These are phyloP conservation scores for Eimeria falciformis DNA, from an alignment of 169 alveolate genomes.

Conservation along the genomic window DNA sequence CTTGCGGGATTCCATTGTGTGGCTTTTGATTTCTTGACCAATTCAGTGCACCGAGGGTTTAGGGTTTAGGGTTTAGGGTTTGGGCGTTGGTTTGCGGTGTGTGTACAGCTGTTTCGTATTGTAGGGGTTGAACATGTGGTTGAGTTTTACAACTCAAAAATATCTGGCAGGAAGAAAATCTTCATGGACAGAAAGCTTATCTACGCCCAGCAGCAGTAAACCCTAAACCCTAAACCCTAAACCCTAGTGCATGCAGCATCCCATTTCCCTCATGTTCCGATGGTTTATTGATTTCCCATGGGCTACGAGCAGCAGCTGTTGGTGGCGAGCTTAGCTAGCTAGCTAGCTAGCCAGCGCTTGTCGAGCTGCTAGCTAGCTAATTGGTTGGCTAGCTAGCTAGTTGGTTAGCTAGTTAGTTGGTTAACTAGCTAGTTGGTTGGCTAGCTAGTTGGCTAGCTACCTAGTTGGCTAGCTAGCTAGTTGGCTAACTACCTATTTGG, in stretches of 20 bases:
- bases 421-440: background rate
- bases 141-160: conserved; percentile 53
- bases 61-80: no score
- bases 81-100: no score
- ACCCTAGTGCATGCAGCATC: conserved; percentile 1
- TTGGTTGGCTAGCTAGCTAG: no score
- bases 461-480: no score
- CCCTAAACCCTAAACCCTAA: conserved; percentile 44
- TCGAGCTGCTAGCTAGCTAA: no score
- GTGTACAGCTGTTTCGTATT: conserved; percentile 24
- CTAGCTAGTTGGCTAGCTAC: no score
- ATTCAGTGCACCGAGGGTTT: background rate
- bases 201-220: conserved; percentile 58
- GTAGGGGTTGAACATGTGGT: conserved; percentile 17
- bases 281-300: no score
- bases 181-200: conserved; percentile 31
- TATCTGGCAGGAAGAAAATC: conserved; percentile 58
- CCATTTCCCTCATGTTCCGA: background rate
- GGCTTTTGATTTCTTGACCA: background rate
- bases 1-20: background rate
- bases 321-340: no score
- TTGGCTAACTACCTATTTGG: no score
- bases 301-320: no score
- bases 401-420: no score
- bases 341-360: no score